Percentiles rank a stretch among this genome's conserved stretches.
These are phyloP conservation scores for Penicillium olsonii DNA, from an alignment of 2,329 filamentous ascomycete genomes.

Conservation along the genomic window DNA sequence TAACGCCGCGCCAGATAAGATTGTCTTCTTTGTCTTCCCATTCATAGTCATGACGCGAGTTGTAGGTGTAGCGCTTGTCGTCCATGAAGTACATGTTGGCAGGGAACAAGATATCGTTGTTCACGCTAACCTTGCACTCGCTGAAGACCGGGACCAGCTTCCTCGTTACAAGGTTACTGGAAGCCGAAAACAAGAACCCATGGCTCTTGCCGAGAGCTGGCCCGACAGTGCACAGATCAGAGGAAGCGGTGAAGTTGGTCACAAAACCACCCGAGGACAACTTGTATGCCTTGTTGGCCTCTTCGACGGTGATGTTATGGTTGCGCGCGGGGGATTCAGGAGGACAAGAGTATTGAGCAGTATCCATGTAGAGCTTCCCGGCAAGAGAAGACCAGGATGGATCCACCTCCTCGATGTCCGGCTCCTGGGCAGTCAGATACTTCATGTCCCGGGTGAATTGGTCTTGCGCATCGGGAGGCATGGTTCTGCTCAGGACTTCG, in stretches of 20 bases:
- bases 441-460: constrained; percentile 46
- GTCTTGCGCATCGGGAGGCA: constrained; percentile 48
- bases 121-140: constrained; percentile 67
- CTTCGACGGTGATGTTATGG: constrained; percentile 45
- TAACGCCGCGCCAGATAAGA: constrained; percentile 66
- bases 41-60: constrained; percentile 54
- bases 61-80: constrained; percentile 61
- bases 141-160: constrained; percentile 66
- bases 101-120: constrained; percentile 70
- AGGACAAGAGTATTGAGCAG: constrained; percentile 59
- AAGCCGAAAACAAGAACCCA: constrained; percentile 62
- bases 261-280: constrained; percentile 60
- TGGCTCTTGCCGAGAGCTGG: constrained; percentile 64
- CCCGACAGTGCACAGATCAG: constrained; percentile 66
- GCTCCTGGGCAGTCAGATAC: constrained; percentile 20
- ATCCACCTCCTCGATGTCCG: constrained; percentile 30
- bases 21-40: constrained; percentile 61
- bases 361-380: constrained; percentile 60
- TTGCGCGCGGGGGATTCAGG: constrained; percentile 60
- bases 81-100: constrained; percentile 67
- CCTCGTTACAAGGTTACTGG: constrained; percentile 39
- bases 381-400: constrained; percentile 51
- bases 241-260: constrained; percentile 61
- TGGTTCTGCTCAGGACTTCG: constrained; percentile 48
- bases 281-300: constrained; percentile 53